Evolutionary conservation across 257 asterid species (phyloP).

Genomic region (Nicotiana noctiflora): DNA sequence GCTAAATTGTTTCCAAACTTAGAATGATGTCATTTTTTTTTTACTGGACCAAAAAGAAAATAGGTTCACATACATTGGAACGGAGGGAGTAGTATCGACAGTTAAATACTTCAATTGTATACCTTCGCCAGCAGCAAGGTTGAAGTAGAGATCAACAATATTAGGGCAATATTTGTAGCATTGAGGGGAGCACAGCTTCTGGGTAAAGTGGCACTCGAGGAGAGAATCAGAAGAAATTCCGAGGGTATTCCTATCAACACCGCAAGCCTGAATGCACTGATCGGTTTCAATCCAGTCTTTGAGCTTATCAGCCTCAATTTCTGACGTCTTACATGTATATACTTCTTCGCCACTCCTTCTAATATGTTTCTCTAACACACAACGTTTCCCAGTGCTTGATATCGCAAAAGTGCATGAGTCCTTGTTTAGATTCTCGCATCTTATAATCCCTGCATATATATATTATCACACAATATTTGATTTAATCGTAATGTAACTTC

Average conservation of each 20-base stretch:
- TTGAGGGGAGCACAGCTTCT: constrained; percentile 51
- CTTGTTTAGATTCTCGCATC: constrained; percentile 44
- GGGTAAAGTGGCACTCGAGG: constrained; percentile 43
- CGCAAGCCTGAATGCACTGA: constrained; percentile 54
- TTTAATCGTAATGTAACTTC: too few relatives aligned
- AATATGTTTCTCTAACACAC: constrained; percentile 59
- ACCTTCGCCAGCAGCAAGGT: constrained; percentile 84
- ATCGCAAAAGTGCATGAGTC: constrained; percentile 59
- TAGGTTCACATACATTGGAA: too few relatives aligned
- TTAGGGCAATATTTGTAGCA: constrained; percentile 70
- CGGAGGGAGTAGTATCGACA: too few relatives aligned
- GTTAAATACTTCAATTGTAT: too few relatives aligned
- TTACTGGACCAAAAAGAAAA: too few relatives aligned
- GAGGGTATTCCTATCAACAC: constrained; percentile 44
- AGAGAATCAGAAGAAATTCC: constrained; percentile 85
- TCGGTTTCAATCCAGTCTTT: constrained; percentile 54
- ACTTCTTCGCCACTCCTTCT: constrained; percentile 37
- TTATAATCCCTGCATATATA: constrained; percentile 31
- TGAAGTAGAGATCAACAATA: constrained; percentile 69
- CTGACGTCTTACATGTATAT: constrained; percentile 48
- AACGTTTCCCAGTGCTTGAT: constrained; percentile 52
- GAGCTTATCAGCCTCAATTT: constrained; percentile 47
- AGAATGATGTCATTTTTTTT: too few relatives aligned
- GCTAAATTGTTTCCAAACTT: too few relatives aligned
- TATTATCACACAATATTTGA: too few relatives aligned